Evolutionary conservation across 2,329 filamentous ascomycete genomes (phyloP).

Genomic region (Exophiala oligosperma): DNA sequence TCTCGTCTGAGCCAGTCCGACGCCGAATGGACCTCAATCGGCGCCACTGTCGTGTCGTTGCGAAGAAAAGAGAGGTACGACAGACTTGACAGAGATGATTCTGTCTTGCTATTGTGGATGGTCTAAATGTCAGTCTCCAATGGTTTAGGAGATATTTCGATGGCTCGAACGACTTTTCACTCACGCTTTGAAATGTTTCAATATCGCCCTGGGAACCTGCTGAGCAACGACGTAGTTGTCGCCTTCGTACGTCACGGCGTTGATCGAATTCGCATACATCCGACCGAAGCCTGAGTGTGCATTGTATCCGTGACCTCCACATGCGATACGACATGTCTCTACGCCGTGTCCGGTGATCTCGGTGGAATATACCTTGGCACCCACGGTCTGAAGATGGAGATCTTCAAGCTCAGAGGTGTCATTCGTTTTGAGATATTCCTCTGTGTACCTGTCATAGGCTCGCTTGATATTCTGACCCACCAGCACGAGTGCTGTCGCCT

Average conservation of each 20-base stretch:
- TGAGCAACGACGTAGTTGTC: constrained; percentile 45
- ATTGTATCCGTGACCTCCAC: constrained; percentile 22
- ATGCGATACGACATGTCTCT: constrained; percentile 29
- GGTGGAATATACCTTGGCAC: constrained; percentile 29
- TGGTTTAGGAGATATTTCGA: no score
- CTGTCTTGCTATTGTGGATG: constrained; percentile 17
- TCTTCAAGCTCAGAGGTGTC: constrained; percentile 29
- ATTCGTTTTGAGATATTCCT: constrained; percentile 24
- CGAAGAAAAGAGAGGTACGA: constrained; percentile 27
- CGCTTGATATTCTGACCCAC: constrained; percentile 29
- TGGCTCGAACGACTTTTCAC: background rate
- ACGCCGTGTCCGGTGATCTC: constrained; percentile 26
- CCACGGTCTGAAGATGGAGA: constrained; percentile 30
- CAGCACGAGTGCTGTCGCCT: constrained; percentile 24
- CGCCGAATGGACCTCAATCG: background rate
- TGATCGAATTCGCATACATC: constrained; percentile 20
- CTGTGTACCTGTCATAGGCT: constrained; percentile 27
- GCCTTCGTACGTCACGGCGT: constrained; percentile 37
- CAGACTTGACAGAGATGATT: constrained; percentile 23
- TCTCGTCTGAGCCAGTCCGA: constrained; percentile 7
- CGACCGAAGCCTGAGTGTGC: constrained; percentile 18
- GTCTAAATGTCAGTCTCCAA: background rate
- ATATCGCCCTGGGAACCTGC: constrained; percentile 35
- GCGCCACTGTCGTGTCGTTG: background rate
- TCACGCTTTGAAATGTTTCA: constrained; percentile 27